These are phyloP conservation scores for Spizellomyces punctatus DNA, from an alignment of 192 early-diverging fungal species.

Conservation along the genomic window DNA sequence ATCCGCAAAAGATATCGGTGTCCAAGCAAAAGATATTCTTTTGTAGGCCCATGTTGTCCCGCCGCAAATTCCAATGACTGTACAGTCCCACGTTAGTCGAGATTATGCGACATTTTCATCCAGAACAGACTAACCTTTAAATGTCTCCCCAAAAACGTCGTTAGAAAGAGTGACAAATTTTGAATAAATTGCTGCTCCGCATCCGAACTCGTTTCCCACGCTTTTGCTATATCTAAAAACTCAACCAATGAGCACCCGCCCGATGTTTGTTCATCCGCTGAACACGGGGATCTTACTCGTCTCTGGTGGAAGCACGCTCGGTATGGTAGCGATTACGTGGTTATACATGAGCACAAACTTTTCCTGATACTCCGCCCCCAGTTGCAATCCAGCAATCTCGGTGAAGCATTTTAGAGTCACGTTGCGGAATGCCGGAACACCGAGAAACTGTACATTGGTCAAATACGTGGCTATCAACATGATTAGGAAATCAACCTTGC, in stretches of 20 bases:
- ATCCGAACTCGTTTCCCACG: slow-evolving; percentile 83
- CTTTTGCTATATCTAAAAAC: slow-evolving; percentile 68
- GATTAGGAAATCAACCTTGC: neutral
- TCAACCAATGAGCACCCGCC: neutral
- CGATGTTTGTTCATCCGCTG: neutral
- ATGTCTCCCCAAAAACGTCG: slow-evolving; percentile 82
- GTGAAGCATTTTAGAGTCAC: slow-evolving; percentile 95
- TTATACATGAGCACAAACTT: slow-evolving; percentile 88
- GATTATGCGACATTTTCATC: neutral
- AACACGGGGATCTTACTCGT: slow-evolving; percentile 53
- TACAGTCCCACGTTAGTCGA: neutral
- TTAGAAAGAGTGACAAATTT: slow-evolving; percentile 91
- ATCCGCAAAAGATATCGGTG: slow-evolving; percentile 91
- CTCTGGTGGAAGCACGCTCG: slow-evolving; percentile 67
- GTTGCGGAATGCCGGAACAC: slow-evolving; percentile 85
- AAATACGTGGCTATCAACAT: neutral
- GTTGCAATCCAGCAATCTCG: slow-evolving; percentile 90
- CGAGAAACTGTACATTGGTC: slow-evolving; percentile 69
- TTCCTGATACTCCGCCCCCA: slow-evolving; percentile 76
- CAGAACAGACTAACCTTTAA: slow-evolving; percentile 64
- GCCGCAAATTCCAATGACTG: slow-evolving; percentile 41
- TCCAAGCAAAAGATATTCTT: slow-evolving; percentile 58
- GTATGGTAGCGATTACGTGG: slow-evolving; percentile 72
- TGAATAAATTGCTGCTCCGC: slow-evolving; percentile 96
- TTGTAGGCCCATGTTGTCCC: slow-evolving; percentile 4